A percentile compares a stretch with the other conserved stretches of the same genome.
phyloP scores from a whole-genome alignment of 2,329 filamentous ascomycete genomes.

The Byssothecium circinans region DNA sequence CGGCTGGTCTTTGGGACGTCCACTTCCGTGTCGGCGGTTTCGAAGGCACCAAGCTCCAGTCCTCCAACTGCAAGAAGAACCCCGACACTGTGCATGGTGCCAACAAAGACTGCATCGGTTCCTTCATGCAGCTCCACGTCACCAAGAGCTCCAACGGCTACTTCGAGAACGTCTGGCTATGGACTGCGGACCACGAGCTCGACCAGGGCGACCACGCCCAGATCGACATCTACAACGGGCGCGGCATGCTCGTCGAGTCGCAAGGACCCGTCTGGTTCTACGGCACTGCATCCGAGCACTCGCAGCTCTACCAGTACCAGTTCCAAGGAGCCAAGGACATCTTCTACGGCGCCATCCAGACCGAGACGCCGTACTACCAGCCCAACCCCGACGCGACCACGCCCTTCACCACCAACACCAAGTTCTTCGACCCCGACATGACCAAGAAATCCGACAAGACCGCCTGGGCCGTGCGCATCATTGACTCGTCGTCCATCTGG shows the following conservation, averaged over 20 bases:
- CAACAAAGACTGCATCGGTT: constrained; percentile 70
- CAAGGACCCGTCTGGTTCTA: constrained; percentile 76
- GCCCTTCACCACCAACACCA: constrained; percentile 56
- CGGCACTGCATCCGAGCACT: constrained; percentile 68
- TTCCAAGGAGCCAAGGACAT: constrained; percentile 62
- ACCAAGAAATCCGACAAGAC: constrained; percentile 38
- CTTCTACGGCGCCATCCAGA: constrained; percentile 66
- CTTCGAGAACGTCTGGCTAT: constrained; percentile 88
- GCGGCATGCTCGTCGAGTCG: constrained; percentile 78
- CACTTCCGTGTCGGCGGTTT: constrained; percentile 91
- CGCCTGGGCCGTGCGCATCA: constrained; percentile 51
- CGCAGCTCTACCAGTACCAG: constrained; percentile 71
- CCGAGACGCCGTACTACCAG: constrained; percentile 73
- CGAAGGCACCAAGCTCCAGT: constrained; percentile 80
- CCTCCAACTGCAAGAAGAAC: constrained; percentile 76
- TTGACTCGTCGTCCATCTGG: constrained; percentile 46
- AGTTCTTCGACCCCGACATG: constrained; percentile 50
- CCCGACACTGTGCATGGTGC: constrained; percentile 63
- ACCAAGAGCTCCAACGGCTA: constrained; percentile 66
- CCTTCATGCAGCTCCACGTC: constrained; percentile 65
- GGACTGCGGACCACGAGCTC: constrained; percentile 88
- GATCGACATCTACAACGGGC: constrained; percentile 84
- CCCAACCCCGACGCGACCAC: constrained; percentile 61
- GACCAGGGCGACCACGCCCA: constrained; percentile 72
- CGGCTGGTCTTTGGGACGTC: constrained; percentile 88